phyloP scores from a whole-genome alignment of 768 basidiomycete species.

The Hortiboletus campestris region DNA sequence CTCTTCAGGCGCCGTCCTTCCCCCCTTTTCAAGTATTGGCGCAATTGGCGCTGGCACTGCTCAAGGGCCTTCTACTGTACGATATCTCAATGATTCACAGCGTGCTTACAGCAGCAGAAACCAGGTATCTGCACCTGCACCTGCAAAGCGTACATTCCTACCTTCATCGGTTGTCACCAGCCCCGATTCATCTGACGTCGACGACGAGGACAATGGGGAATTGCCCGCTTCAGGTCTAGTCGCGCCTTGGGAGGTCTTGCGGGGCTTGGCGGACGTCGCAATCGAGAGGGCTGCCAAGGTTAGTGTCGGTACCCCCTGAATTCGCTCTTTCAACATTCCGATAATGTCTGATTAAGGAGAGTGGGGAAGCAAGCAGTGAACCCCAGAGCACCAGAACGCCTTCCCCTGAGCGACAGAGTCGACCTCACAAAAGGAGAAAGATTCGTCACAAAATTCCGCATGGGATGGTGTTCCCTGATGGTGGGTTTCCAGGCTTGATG shows the following conservation, averaged over 20 bases:
- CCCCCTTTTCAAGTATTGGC: constrained; percentile 70
- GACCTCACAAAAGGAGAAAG: constrained; percentile 72
- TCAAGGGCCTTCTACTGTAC: constrained; percentile 53
- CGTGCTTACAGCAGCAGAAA: constrained; percentile 29
- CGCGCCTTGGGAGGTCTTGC: constrained; percentile 83
- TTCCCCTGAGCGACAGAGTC: constrained; percentile 65
- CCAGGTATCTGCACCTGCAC: constrained; percentile 31
- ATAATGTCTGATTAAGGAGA: constrained; percentile 50
- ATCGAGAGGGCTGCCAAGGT: constrained; percentile 78
- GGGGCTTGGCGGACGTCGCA: constrained; percentile 79
- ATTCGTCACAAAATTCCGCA: constrained; percentile 59
- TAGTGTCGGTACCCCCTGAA: constrained; percentile 12
- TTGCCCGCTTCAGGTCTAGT: constrained; percentile 78
- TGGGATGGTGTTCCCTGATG: constrained; percentile 72
- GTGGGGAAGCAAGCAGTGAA: constrained; percentile 67
- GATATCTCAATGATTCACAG: constrained; percentile 48
- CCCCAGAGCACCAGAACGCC: constrained; percentile 73
- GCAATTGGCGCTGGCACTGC: constrained; percentile 46
- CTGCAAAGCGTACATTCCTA: constrained; percentile 60
- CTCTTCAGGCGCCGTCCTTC: constrained; percentile 53
- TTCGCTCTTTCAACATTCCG: constrained; percentile 1
- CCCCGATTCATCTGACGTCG: constrained; percentile 80
- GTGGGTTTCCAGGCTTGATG: constrained; percentile 36
- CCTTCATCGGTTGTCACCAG: constrained; percentile 68
- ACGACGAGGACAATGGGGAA: constrained; percentile 79